Evolutionary conservation across 371 early-diverging fungal species (phyloP).

Genomic region (Funneliformis caledonium): DNA sequence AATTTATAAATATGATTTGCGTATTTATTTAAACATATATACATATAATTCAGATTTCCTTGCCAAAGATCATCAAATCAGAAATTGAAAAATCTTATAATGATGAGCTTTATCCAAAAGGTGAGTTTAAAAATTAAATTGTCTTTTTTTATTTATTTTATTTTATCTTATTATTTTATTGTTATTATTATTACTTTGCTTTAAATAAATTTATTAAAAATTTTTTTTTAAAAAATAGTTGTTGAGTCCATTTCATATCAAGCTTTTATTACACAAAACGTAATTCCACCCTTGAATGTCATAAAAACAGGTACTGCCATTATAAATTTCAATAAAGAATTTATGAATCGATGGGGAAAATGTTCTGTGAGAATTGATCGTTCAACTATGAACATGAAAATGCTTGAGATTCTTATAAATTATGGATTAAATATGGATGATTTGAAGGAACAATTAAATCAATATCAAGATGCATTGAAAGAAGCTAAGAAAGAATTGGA

Average conservation of each 20-base stretch:
- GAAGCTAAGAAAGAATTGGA: neutral
- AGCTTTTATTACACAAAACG: neutral
- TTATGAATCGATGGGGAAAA: neutral
- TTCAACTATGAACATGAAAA: neutral
- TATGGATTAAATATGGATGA: neutral
- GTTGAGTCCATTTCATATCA: conserved; percentile 29
- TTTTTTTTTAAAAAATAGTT: neutral
- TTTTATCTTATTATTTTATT: too few species aligned
- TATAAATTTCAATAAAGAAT: neutral
- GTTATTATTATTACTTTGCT: too few species aligned
- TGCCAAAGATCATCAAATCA: neutral
- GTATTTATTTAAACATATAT: neutral
- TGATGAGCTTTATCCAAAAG: neutral
- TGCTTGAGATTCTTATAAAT: neutral
- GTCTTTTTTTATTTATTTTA: too few species aligned
- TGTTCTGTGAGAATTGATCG: neutral
- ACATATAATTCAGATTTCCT: neutral
- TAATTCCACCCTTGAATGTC: neutral
- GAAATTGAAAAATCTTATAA: neutral
- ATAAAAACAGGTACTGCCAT: neutral
- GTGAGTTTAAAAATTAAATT: too few species aligned
- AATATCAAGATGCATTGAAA: neutral
- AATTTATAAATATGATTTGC: neutral
- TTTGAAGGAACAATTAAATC: neutral
- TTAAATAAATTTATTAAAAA: neutral